These are phyloP conservation scores for Ophioceras dolichostomum DNA, from an alignment of 2,329 filamentous ascomycete species.

Conservation along the genomic window DNA sequence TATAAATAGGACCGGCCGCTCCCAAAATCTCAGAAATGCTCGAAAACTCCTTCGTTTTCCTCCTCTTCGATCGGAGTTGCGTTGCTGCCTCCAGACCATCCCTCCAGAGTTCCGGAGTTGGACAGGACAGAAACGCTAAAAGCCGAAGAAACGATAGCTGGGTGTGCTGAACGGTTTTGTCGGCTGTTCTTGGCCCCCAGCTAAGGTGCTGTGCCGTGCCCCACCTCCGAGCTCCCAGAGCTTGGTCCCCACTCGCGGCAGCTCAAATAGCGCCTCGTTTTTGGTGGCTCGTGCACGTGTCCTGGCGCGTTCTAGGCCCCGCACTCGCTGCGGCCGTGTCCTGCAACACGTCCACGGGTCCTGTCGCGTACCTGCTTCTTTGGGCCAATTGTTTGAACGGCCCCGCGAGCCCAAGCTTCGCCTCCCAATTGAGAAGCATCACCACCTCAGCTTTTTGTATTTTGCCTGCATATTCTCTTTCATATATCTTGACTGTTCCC, in stretches of 20 bases:
- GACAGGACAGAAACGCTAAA: constrained; percentile 6
- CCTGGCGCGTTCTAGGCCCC: too few relatives aligned
- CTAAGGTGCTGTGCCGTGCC: neutral
- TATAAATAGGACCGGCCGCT: constrained; percentile 21
- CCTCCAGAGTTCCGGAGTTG: constrained; percentile 9
- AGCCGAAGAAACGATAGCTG: constrained; percentile 3
- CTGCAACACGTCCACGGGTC: neutral
- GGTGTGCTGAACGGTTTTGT: neutral
- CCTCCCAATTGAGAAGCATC: too few relatives aligned
- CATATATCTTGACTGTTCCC: neutral
- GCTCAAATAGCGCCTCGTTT: neutral
- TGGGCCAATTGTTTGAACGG: neutral
- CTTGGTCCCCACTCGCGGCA: neutral
- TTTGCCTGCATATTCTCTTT: neutral
- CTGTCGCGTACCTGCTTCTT: neutral
- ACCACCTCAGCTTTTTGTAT: neutral
- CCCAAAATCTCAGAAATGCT: constrained; percentile 2
- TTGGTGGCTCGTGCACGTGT: constrained; percentile 10
- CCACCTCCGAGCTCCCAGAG: neutral
- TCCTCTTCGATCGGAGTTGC: constrained; percentile 1
- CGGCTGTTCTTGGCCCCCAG: neutral
- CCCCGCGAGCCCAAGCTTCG: too few relatives aligned
- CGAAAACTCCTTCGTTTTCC: constrained; percentile 2
- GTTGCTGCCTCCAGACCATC: constrained; percentile 7
- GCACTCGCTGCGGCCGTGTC: too few relatives aligned